A percentile compares a stretch with the other conserved stretches of the same genome.
Conservation (phyloP, 495 filamentous ascomycete species). For the Penicillium cosmopolitanum region DNA sequence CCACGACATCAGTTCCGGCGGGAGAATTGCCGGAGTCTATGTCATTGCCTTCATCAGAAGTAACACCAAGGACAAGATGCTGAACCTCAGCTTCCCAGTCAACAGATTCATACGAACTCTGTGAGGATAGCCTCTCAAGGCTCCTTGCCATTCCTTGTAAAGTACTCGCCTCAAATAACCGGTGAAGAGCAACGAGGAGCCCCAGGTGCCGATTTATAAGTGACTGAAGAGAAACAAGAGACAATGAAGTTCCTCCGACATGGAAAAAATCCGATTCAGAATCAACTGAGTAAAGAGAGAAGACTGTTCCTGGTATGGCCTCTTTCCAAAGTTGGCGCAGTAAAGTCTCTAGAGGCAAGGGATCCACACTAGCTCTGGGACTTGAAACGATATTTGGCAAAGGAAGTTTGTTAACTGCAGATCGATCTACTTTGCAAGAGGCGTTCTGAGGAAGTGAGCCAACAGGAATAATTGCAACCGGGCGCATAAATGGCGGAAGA, state of each 20-base stretch:
- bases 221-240: slow-evolving; percentile 36
- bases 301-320: slow-evolving; percentile 21
- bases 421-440: slow-evolving; percentile 48
- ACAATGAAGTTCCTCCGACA: slow-evolving; percentile 43
- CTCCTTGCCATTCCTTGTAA: slow-evolving; percentile 35
- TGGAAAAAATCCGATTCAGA: slow-evolving; percentile 40
- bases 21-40: background rate
- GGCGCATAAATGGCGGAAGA: slow-evolving; percentile 53
- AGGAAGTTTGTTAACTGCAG: slow-evolving; percentile 24
- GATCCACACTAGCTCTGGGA: background rate
- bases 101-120: slow-evolving; percentile 9
- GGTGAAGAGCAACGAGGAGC: slow-evolving; percentile 24
- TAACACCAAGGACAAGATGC: background rate
- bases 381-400: slow-evolving; percentile 13
- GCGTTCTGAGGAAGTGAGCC: slow-evolving; percentile 43
- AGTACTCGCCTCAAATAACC: slow-evolving; percentile 42
- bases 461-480: slow-evolving; percentile 39
- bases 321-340: slow-evolving; percentile 34
- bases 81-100: slow-evolving; percentile 31
- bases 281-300: slow-evolving; percentile 12
- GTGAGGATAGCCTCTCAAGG: slow-evolving; percentile 8
- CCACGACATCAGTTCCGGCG: slow-evolving; percentile 13
- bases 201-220: slow-evolving; percentile 29
- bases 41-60: background rate
- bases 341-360: slow-evolving; percentile 14